Conservation (phyloP, 2,329 filamentous ascomycete species). For the Lachnellula cervina region DNA sequence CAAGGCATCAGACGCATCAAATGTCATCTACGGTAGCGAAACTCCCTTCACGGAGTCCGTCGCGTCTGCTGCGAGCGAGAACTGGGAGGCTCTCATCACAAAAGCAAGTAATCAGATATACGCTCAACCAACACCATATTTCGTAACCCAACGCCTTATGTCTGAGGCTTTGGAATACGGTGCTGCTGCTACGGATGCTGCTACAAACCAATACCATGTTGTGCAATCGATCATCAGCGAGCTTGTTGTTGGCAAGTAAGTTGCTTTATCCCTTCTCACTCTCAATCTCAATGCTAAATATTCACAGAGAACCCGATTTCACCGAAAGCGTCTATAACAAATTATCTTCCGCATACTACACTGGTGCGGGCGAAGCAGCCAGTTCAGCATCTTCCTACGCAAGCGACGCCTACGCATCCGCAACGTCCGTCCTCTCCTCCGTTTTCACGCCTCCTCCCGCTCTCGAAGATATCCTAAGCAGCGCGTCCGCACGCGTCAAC, state of each 20-base stretch:
- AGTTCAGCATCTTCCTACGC: slow-evolving; percentile 50
- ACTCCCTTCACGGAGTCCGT: slow-evolving; percentile 48
- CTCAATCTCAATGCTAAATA: not conserved
- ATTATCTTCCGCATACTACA: slow-evolving; percentile 67
- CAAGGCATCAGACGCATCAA: slow-evolving; percentile 32
- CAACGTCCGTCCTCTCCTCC: slow-evolving; percentile 40
- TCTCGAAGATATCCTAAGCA: slow-evolving; percentile 52
- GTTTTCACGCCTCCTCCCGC: slow-evolving; percentile 53
- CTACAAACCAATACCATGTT: slow-evolving; percentile 60
- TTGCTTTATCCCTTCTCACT: not conserved
- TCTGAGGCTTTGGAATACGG: slow-evolving; percentile 53
- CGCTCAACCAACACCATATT: slow-evolving; percentile 29
- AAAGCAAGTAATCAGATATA: slow-evolving; percentile 31
- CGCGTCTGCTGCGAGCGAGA: slow-evolving; percentile 41
- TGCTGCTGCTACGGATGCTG: slow-evolving; percentile 56
- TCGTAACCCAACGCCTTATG: slow-evolving; percentile 38
- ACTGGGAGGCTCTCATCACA: slow-evolving; percentile 31
- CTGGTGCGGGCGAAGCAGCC: slow-evolving; percentile 42
- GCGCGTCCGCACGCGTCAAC: slow-evolving; percentile 52
- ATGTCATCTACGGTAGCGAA: slow-evolving; percentile 35
- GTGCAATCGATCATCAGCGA: slow-evolving; percentile 72
- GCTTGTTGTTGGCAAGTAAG: slow-evolving; percentile 60
- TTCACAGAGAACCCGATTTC: slow-evolving; percentile 60
- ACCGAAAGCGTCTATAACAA: slow-evolving; percentile 74
- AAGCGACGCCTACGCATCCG: slow-evolving; percentile 41